Percentiles rank a stretch among this genome's conserved stretches.
These are phyloP conservation scores for Vachellia collinsii DNA, from an alignment of 306 rosid species.

Conservation along the genomic window DNA sequence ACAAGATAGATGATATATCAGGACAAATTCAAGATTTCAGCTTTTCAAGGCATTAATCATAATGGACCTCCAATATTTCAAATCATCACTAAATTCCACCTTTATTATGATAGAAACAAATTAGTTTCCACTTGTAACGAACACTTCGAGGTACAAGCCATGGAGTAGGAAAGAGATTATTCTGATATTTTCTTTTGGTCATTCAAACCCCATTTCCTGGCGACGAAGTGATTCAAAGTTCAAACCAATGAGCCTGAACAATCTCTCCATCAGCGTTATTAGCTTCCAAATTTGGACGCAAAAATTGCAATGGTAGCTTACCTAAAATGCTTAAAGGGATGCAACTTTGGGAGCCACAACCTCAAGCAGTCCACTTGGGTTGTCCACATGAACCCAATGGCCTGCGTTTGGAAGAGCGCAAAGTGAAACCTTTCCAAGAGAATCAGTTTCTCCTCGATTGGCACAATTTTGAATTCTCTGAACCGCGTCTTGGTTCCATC, in stretches of 20 bases:
- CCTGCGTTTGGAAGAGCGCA: conserved; percentile 82
- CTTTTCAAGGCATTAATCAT: too few species aligned
- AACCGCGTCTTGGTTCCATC: conserved; percentile 68
- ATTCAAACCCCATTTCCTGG: background rate
- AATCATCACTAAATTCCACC: background rate
- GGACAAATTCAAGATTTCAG: too few species aligned
- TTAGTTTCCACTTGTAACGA: background rate
- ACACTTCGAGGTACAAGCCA: background rate
- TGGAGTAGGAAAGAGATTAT: background rate
- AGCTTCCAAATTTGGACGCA: conserved; percentile 22
- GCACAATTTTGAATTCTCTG: conserved; percentile 63
- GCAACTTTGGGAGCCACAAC: conserved; percentile 72
- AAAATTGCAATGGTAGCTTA: conserved; percentile 2
- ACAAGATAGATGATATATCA: too few species aligned
- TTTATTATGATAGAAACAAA: background rate
- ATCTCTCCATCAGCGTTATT: conserved; percentile 17
- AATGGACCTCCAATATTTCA: too few species aligned
- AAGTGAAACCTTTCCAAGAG: conserved; percentile 62
- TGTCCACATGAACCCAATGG: conserved; percentile 97
- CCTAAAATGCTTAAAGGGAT: conserved; percentile 49
- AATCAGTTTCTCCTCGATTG: conserved; percentile 44
- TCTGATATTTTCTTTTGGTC: background rate
- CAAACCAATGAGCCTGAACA: background rate
- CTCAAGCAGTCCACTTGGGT: conserved; percentile 85
- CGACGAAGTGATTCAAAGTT: background rate